Percentiles rank a stretch among this genome's conserved stretches.
These are phyloP conservation scores for Argentina anserina DNA, from an alignment of 306 rosid genomes.

Conservation along the genomic window DNA sequence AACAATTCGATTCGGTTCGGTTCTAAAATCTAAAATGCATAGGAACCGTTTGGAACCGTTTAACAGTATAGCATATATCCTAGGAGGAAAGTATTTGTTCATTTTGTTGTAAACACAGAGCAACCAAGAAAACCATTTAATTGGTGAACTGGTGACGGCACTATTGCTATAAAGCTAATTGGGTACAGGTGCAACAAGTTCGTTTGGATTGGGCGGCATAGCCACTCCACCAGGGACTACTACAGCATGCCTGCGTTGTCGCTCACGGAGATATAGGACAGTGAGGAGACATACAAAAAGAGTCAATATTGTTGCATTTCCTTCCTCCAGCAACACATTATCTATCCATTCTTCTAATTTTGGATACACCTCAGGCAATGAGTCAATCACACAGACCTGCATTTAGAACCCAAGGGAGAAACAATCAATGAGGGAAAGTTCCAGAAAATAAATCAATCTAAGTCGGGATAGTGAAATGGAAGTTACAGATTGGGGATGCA, in stretches of 20 bases:
- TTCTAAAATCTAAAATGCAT: too few relatives aligned
- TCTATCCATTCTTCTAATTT: conserved; percentile 85
- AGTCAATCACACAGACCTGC: conserved; percentile 80
- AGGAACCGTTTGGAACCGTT: too few relatives aligned
- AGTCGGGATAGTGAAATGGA: background rate
- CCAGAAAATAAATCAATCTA: background rate
- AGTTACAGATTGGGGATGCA: background rate
- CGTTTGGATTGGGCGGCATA: conserved; percentile 53
- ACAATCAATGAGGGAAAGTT: background rate
- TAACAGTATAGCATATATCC: conserved; percentile 33
- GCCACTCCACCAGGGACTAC: conserved; percentile 53
- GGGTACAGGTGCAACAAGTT: conserved; percentile 49
- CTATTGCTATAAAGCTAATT: conserved; percentile 26
- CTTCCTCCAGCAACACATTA: conserved; percentile 84
- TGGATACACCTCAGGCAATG: conserved; percentile 73
- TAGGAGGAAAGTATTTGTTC: conserved; percentile 12
- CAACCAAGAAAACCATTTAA: conserved; percentile 1
- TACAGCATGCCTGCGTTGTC: conserved; percentile 70
- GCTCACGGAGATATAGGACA: conserved; percentile 84
- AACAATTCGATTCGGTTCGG: too few relatives aligned
- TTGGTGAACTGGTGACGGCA: conserved; percentile 4
- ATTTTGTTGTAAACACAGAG: background rate
- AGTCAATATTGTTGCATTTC: conserved; percentile 89
- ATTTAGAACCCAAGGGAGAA: conserved; percentile 1
- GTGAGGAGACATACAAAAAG: conserved; percentile 83